phyloP scores from a whole-genome alignment of 768 basidiomycete genomes.

The Serendipita sp. region DNA sequence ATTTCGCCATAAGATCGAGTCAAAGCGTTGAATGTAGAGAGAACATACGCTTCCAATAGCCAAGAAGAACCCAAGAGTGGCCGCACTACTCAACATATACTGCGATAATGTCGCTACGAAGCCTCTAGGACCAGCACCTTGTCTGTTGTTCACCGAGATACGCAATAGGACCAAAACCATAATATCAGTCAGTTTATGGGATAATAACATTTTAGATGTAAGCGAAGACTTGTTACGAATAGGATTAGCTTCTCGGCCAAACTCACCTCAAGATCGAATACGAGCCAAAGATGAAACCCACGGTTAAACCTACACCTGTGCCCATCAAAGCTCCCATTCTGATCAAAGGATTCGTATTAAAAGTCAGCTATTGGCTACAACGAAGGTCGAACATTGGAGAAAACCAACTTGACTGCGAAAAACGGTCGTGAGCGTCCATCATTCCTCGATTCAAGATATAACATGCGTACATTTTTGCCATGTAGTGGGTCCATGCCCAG shows the following conservation, averaged over 20 bases:
- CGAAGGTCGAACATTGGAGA: constrained; percentile 10
- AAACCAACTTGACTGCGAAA: constrained; percentile 12
- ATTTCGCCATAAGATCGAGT: neutral
- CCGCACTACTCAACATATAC: constrained; percentile 96
- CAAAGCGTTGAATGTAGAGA: constrained; percentile 4
- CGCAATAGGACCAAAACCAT: neutral
- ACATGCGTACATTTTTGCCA: constrained; percentile 56
- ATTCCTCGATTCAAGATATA: neutral
- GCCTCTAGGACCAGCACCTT: constrained; percentile 84
- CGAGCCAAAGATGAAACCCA: constrained; percentile 93
- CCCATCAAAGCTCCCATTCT: constrained; percentile 92
- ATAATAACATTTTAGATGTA: no score
- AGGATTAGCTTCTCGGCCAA: no score
- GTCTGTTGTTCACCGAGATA: constrained; percentile 28
- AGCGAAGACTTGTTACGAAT: no score
- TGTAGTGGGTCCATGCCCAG: constrained; percentile 39
- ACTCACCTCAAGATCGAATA: constrained; percentile 80
- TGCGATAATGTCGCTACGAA: constrained; percentile 82
- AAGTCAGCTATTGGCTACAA: constrained; percentile 5
- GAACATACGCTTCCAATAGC: constrained; percentile 71
- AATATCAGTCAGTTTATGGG: neutral
- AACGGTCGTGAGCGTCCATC: constrained; percentile 7
- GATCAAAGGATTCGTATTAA: constrained; percentile 14
- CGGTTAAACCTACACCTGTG: constrained; percentile 85
- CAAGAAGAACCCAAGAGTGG: constrained; percentile 95